Evolutionary conservation across 352 stramenopile species (phyloP), one percentile per base, ranked within the genome.

Genomic region (Blastocystis sp.): DNA sequence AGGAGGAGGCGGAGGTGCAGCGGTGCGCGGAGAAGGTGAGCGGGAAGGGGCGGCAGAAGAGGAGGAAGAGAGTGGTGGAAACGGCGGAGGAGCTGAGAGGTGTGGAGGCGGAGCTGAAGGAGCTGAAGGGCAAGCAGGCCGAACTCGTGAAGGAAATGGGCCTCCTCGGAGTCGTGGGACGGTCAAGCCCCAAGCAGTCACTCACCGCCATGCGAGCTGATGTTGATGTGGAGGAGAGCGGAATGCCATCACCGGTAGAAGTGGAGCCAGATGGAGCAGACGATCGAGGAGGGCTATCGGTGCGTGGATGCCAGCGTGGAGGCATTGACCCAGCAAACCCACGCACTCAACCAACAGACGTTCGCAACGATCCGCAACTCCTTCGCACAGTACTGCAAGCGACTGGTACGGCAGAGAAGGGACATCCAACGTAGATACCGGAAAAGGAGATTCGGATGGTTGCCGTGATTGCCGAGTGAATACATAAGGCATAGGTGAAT

Each of bases 381-480:
- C 9, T 79, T 79, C 43, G 34, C 34, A 17, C 43, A 40, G 23
- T 79, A 64, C 43, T 79, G 69, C 23, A 79, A 61, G 17, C 17
- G 28, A 79, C 9, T 79, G 43, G 69, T 79, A 38, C 11, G 10
- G 14, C 1, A 48, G 34, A n/a, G 10, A 4, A 10, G 10, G 1
- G n/a, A n/a, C 14, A 79, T 10, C 62, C 11, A 79, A 38, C 21
- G 34, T 61, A 79, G 69, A 79, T 79, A 21, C 69, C 69, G 1
- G 69, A 79, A 45, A 79, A 79, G n/a, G 69, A 79, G 5, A 79
- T 79, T 62, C 23, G 43, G 53, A 61, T 79, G 69, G 23, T 79
- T 79, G 23, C 23, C 56, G 66, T 77, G 23, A 28, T 14, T 23
- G 10, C 21, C 62, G 14, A 28, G 40, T 64, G n/a, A 28, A 40